These are phyloP conservation scores for Kluyveromyces sp. DNA, from an alignment of 1,139 yeast species.

Conservation along the genomic window DNA sequence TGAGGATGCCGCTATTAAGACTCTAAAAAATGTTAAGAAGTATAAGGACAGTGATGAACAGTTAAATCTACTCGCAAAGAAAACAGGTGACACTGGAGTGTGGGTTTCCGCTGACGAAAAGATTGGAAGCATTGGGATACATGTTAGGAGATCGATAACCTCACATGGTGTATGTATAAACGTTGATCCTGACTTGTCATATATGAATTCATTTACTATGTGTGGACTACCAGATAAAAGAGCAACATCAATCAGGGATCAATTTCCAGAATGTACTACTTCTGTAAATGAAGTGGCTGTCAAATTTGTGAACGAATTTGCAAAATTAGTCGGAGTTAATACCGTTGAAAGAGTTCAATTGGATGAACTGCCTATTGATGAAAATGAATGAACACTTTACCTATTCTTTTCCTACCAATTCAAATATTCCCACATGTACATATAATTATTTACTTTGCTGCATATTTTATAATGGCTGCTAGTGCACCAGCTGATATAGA, in stretches of 20 bases:
- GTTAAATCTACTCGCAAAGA: slow-evolving; percentile 41
- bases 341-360: slow-evolving; percentile 37
- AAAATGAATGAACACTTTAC: neutral
- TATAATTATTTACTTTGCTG: slow-evolving; percentile 3
- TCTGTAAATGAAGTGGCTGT: slow-evolving; percentile 41
- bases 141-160: slow-evolving; percentile 75
- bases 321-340: slow-evolving; percentile 39
- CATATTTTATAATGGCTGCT: slow-evolving; percentile 11
- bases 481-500: slow-evolving; percentile 10
- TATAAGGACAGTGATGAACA: slow-evolving; percentile 9
- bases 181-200: slow-evolving; percentile 62
- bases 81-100: slow-evolving; percentile 75
- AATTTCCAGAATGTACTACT: slow-evolving; percentile 17
- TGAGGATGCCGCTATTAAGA: slow-evolving; percentile 53
- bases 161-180: slow-evolving; percentile 88
- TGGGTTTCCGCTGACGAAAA: slow-evolving; percentile 63
- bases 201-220: slow-evolving; percentile 64
- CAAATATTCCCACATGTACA: neutral
- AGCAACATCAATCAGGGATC: slow-evolving; percentile 43
- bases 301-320: slow-evolving; percentile 46
- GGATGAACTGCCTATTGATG: slow-evolving; percentile 22
- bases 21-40: slow-evolving; percentile 35
- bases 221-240: slow-evolving; percentile 70
- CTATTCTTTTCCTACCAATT: neutral
- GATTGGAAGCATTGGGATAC: slow-evolving; percentile 85